Evolutionary conservation across 176 grass and related monocot genomes (phyloP), one percentile per base, ranked within the genome.

Genomic region (Areca catechu): DNA sequence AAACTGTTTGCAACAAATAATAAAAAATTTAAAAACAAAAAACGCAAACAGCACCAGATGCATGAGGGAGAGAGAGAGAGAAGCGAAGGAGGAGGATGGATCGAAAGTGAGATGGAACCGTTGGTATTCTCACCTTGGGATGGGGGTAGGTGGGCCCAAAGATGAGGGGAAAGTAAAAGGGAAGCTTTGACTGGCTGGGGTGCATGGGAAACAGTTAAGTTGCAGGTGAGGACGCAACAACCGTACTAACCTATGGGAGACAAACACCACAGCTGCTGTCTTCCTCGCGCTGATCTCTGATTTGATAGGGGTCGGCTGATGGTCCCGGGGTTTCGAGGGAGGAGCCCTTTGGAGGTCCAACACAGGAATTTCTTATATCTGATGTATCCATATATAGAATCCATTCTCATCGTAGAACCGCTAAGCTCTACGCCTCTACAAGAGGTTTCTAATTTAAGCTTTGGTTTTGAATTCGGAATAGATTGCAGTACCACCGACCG

Each of bases 1-100:
- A 77, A 77, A 69, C 47, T 28, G 58, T 60, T 67, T 69, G 28
- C 20, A 65, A 24, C 14, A 54, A 16, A 66, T 14, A 14, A 43
- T 12, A 12, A 43, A 43, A 12, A 3, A 43, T n/a, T n/a, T n/a
- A 9, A 9, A 23, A 61, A 5, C 43, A 0, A 69, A 43, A 68
- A 68, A 19, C 22, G 53, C 60, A 61, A 4, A 29, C 27, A 29
- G 5, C 48, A 60, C 20, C 34, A 21, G 58, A 14, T 22, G 12
- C 15, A 55, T 4, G 18, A 68, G 50, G 9, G 9, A 50, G 20
- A 70, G 22, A 30, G 29, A 30, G 29, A 30, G 51, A 27, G 20
- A 23, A 22, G 17, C 0, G 19, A 25, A 3, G 17, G 19, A 20
- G 9, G 9, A 10, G 27, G 9, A n/a, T 17, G 7, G 50, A 20